Conservation (phyloP, 2,329 filamentous ascomycete genomes). For the Gnomoniopsis smithogilvyi region DNA sequence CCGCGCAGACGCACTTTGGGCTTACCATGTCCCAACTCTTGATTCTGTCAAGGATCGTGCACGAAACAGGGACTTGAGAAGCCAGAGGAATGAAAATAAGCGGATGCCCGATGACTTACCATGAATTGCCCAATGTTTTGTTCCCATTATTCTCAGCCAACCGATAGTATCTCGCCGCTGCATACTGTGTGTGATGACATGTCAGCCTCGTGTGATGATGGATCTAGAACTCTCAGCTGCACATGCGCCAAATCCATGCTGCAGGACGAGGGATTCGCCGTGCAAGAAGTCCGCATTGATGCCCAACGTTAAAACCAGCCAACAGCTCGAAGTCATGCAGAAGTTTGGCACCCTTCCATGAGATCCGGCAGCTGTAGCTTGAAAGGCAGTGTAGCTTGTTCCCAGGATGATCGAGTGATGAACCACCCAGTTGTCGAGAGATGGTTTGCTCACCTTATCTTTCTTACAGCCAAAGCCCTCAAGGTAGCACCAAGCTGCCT, state of each 20-base stretch:
- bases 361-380: not conserved
- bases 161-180: constrained; percentile 85
- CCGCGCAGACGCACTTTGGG: not conserved
- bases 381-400: constrained; percentile 10
- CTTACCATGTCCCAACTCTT: not conserved
- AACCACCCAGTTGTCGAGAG: not conserved
- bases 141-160: constrained; percentile 84
- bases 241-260: not conserved
- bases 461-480: constrained; percentile 98
- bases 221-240: constrained; percentile 1
- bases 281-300: constrained; percentile 33
- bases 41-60: constrained; percentile 2
- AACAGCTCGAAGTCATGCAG: not conserved
- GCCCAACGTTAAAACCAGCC: constrained; percentile 30
- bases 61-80: not conserved
- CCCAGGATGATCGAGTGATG: not conserved
- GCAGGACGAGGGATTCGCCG: not conserved
- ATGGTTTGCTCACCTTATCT: constrained; percentile 80
- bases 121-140: constrained; percentile 91
- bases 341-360: not conserved
- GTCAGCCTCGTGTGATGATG: constrained; percentile 49
- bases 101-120: constrained; percentile 58
- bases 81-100: constrained; percentile 18
- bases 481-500: constrained; percentile 91
- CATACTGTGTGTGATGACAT: constrained; percentile 53